phyloP scores from a whole-genome alignment of 1,284 basidiomycete genomes.

The Coniophora puteana region DNA sequence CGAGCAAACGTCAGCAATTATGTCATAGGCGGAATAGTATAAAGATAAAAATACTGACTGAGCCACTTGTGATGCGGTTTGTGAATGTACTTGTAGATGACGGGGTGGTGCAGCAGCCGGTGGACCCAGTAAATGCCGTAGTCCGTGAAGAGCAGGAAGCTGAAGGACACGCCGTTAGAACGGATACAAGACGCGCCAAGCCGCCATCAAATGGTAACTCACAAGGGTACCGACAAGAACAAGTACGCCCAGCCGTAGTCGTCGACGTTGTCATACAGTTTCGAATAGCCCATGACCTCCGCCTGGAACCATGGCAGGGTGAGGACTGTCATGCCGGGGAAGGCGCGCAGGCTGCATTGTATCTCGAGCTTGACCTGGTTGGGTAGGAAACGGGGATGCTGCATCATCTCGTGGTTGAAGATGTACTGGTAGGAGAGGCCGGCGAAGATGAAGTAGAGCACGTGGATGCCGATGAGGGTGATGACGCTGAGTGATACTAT shows the following conservation, averaged over 20 bases:
- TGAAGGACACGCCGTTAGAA: no score
- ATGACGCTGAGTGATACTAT: conserved; percentile 70
- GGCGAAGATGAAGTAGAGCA: conserved; percentile 88
- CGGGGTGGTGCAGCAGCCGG: conserved; percentile 84
- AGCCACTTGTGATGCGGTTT: conserved; percentile 99
- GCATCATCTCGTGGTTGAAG: conserved; percentile 97
- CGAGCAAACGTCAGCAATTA: no score
- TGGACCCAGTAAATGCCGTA: conserved; percentile 94
- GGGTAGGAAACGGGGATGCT: conserved; percentile 90
- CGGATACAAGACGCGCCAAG: conserved; percentile 5
- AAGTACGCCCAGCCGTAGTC: conserved; percentile 73
- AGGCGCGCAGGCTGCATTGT: conserved; percentile 68
- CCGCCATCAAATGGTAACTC: conserved; percentile 25
- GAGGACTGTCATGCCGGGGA: conserved; percentile 77
- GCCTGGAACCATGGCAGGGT: conserved; percentile 94
- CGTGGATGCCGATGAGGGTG: conserved; percentile 78
- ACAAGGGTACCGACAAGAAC: conserved; percentile 60
- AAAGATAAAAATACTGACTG: conserved; percentile 39
- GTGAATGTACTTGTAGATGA: conserved; percentile 87
- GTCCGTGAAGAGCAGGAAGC: conserved; percentile 91
- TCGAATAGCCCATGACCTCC: conserved; percentile 87
- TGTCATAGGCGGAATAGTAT: no score
- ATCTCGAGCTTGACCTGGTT: conserved; percentile 89
- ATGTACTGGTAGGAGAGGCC: conserved; percentile 80
- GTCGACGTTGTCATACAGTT: conserved; percentile 74